Evolutionary conservation across 1,284 basidiomycete genomes (phyloP).

Genomic region (Austroboletus novae-zelandiae): DNA sequence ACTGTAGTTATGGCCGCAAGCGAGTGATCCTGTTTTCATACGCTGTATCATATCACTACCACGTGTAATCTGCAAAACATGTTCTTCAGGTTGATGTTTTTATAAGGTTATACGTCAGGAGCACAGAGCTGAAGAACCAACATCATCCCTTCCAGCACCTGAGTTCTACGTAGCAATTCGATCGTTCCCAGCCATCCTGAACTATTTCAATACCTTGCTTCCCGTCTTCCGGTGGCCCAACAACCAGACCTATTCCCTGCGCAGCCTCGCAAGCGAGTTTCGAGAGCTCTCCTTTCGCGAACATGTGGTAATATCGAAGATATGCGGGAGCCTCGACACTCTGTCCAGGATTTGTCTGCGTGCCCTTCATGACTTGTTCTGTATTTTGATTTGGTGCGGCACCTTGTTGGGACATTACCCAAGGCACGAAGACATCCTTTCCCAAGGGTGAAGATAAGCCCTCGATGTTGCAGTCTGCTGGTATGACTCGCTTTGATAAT

Average conservation of each 20-base stretch:
- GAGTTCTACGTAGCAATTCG: conserved; percentile 78
- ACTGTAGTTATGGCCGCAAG: conserved; percentile 35
- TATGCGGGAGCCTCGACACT: conserved; percentile 43
- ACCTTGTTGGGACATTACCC: conserved; percentile 47
- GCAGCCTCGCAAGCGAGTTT: conserved; percentile 65
- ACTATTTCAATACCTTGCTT: conserved; percentile 58
- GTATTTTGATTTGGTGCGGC: conserved; percentile 13
- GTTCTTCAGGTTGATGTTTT: conserved; percentile 7
- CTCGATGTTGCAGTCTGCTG: conserved; percentile 21
- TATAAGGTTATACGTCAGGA: not conserved
- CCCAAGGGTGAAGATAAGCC: conserved; percentile 19
- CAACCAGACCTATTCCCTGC: conserved; percentile 49
- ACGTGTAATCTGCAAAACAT: conserved; percentile 19
- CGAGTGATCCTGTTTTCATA: conserved; percentile 24
- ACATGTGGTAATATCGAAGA: conserved; percentile 94
- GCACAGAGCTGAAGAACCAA: not conserved
- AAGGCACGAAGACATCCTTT: conserved; percentile 74
- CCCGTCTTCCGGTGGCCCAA: conserved; percentile 37
- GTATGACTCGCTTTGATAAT: conserved; percentile 70
- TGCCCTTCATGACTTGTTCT: conserved; percentile 7
- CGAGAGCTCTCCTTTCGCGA: conserved; percentile 73
- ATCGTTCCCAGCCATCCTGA: conserved; percentile 83
- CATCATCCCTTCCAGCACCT: conserved; percentile 50
- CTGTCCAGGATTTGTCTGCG: not conserved
- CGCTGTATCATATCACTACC: conserved; percentile 30